These are phyloP conservation scores for Leccinum obscurum DNA, from an alignment of 768 basidiomycete species.

Conservation along the genomic window DNA sequence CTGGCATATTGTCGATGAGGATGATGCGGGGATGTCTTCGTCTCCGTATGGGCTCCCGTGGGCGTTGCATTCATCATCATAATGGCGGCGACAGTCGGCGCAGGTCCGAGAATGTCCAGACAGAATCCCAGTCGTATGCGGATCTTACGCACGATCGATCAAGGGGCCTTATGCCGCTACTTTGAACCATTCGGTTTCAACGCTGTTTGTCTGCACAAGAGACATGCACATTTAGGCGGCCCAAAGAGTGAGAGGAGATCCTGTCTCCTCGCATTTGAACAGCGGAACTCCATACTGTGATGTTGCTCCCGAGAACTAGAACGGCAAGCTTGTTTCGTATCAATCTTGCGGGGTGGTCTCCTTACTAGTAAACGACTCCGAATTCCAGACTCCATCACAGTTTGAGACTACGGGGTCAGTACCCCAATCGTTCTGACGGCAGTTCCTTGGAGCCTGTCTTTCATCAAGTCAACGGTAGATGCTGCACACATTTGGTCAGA, in stretches of 20 bases:
- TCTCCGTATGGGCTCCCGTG: background rate
- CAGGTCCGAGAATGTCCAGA: background rate
- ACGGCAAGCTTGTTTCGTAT: background rate
- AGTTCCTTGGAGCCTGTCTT: background rate
- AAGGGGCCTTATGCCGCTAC: background rate
- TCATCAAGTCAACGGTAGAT: background rate
- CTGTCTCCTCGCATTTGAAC: background rate
- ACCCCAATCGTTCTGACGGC: background rate
- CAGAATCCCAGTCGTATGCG: background rate
- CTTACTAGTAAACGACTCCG: background rate
- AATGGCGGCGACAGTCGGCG: background rate
- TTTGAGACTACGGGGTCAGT: background rate
- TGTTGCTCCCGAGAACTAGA: background rate
- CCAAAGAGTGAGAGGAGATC: background rate
- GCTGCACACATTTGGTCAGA: background rate
- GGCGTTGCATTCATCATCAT: background rate
- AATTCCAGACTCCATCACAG: background rate
- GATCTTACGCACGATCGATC: background rate
- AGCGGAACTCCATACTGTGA: background rate
- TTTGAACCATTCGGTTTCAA: background rate
- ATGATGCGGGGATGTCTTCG: background rate
- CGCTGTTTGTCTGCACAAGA: background rate
- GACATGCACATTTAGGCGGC: background rate
- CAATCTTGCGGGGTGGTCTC: background rate
- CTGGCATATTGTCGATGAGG: background rate